Evolutionary conservation across 352 stramenopile species (phyloP), one percentile per base, ranked within the genome.

Genomic region (Plasmopara halstedii): DNA sequence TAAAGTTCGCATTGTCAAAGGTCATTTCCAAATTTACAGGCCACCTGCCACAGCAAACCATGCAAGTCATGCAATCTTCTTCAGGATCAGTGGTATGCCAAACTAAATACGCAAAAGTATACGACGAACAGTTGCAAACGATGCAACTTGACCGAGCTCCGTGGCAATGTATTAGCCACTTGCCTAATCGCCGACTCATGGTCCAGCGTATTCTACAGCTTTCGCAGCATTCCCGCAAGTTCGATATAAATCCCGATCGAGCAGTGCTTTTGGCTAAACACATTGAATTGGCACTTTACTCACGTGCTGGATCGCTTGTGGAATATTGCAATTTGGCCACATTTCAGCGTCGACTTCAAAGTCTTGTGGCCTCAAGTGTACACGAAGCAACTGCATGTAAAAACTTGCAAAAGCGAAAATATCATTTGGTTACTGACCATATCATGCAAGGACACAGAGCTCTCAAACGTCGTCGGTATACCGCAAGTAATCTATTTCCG

Each of bases 241-340:
- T 27, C 42, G 33, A 50, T 33, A 40, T 45, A 29, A 48, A 43
- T 22, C 25, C 42, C 3, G 20, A 54, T 9, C 29, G 55, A 23
- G 50, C 44, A n/a, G 53, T 67, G 50, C 22, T 67, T 18, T 57
- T 88, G 18, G 77, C 74, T 3, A 87, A 85, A 40, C 79, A 70
- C 38, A 86, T 90, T 38, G 79, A 90, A 27, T 25, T 90, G 7
- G 77, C 70, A 10, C 45, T 90, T 18, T 90, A 90, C 53, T 78
- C 75, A 6, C 70, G 72, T 17, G 79, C 79, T 6, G 71, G 57
- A 0, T 87, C 73, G 2, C 41, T 85, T 31, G 64, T 62, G 26
- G 79, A 90, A 50, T 90, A 88, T 53, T 64, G 62, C 35, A 83
- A 87, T 54, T 46, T 80, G 33, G 64, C 70, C 19, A 90, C 79